Evolutionary conservation across 73 alveolate genomes (phyloP), one percentile per base, ranked within the genome.

Genomic region (Paramecium sexaurelia): DNA sequence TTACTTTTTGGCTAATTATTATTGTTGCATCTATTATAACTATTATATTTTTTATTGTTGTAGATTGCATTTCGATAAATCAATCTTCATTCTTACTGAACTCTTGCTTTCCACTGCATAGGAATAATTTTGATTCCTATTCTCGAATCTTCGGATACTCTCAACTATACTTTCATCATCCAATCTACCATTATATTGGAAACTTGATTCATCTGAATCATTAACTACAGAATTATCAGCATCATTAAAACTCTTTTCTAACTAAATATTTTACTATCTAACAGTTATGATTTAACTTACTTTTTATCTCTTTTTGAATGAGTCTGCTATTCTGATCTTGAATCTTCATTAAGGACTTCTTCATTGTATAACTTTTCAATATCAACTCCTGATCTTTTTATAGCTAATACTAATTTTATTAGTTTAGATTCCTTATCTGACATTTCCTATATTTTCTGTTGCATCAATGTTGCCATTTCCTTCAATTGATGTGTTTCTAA

Each of bases 161-260:
- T 78, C 90, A 2, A 78, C 55, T 7, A 78, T 45, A 41, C 90
- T 78, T 6, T 78, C 90, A 45, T 78, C 36, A 11, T 78, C 90
- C 55, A 41, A 24, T 40, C 90, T 78, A 3, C 90, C 90, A 22
- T 45, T 11, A 43, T 22, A 78, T 36, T 61, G 29, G 55, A 78
- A 78, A 78, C 90, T 78, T 5, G 75, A 41, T 45, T 78, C 90
- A 45, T 78, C 90, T 1, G 90, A 78, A 78, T 78, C 90, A 43
- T 78, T 78, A 22, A 78, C 90, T 1, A 78, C 90, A 17, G 90
- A 78, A 78, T 78, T 78, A 33, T 78, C 90, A 9, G 90, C 90
- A n/a, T 78, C 90, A 40, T 78, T 37, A 40, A 19, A 37, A 19
- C 75, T 41, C 43, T 36, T 73, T 39, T 73, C 87, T 73, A 73